Base-by-base conservation (phyloP, 495 filamentous ascomycete species). In the Podospora comata region DNA sequence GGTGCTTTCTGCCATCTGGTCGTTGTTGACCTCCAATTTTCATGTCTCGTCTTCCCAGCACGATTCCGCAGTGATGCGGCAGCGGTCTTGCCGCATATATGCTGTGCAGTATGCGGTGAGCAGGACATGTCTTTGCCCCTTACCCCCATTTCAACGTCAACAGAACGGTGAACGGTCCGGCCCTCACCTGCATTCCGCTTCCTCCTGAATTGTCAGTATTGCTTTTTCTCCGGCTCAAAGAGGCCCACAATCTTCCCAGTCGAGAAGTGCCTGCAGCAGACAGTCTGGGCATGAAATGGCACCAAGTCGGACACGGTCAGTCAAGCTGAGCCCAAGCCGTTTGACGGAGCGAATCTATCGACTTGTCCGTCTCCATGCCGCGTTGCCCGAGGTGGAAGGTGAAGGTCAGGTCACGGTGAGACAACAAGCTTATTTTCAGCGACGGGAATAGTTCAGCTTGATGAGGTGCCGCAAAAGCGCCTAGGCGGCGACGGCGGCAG, bases 191-290 rank as follows among this genome's bases (percentile, higher is more conserved):
- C 55, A 58, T 58, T 58, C 55, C 55, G 55, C 55, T 20, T 58
- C 39, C 55, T 58, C 55, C 20, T 26, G 18, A 58, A 26, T 18
- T 58, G n/a, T 18, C 23, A 18, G n/a, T 58, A 5, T 58, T 58
- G n/a, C 55, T 58, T 58, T 58, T 58, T 58, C 11, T 5, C 55
- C n/a, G 19, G 55, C 0, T 58, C n/a, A 20, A 58, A 18, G 18
- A 58, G 55, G 23, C 55, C 55, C 55, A 58, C 55, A 20, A 58
- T 58, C 55, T 58, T 58, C 55, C 55, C 16, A 58, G 55, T 58
- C 23, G n/a, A 58, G 55, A 58, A 58, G 55, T 9, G 18, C 55
- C 18, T 58, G 19, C 55, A 58, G 55, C 55, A 58, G 11, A 2
- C 18, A 13, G 55, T 58, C 55, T 58, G 55, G 55, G 55, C 55